Evolutionary conservation across 169 alveolate genomes (phyloP), one percentile per base, ranked within the genome.

Genomic region (Cryptosporidium xiaoi): DNA sequence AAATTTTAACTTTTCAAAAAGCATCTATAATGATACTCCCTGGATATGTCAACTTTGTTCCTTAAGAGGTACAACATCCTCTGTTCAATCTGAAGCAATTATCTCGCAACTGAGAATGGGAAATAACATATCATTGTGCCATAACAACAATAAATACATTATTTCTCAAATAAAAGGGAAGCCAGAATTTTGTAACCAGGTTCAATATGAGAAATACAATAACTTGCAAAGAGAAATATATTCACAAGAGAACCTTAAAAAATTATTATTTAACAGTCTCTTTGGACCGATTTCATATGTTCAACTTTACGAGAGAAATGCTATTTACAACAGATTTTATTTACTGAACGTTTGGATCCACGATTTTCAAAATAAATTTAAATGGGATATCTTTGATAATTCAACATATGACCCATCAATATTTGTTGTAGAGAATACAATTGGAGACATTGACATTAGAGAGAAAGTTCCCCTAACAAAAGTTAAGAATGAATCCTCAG

Each of bases 241-340:
- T 34, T 44, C 69, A 18, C 46, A 29, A 20, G 77, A 77, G 56
- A 40, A 44, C 16, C 50, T 77, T 3, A 34, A 8, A 13, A 33
- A 77, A 60, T 34, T 77, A 0, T 56, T 77, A 34, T 36, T 34
- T 12, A 48, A 20, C 5, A 77, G 87, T 29, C 24, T 56, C 16
- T 40, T 55, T 20, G 64, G 40, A 3, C 27, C 24, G 4, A 60
- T 62, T 36, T 62, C 65, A 29, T 62, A 20, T 27, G 56, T 77
- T 77, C 31, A 62, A 40, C 62, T 77, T 56, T 66, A 77, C 20
- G 87, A 77, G 64, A 56, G 87, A 56, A 77, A 62, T 36, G 34
- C 56, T 20, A 77, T 77, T 44, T 53, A 56, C 18, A 77, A 77
- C 24, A 56, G 8, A 77, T 40, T 77, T 20, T 40, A 56, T 24